phyloP scores from a whole-genome alignment of 1,284 basidiomycete species.

The Termitomyces sp. region DNA sequence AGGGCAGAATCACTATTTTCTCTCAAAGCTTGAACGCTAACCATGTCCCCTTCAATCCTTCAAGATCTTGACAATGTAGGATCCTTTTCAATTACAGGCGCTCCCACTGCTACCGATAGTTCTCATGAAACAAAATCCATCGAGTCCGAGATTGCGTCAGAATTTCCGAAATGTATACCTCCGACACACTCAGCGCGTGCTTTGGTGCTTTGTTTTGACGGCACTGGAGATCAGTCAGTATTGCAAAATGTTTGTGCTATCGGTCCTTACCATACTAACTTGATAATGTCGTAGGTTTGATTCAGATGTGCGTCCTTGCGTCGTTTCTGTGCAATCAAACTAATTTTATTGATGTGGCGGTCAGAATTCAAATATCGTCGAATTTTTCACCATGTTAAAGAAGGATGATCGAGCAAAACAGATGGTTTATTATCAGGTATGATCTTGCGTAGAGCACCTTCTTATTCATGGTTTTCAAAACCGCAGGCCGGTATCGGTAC shows the following conservation, averaged over 20 bases:
- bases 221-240: conserved; percentile 38
- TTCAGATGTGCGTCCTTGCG: conserved; percentile 25
- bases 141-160: neutral
- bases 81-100: neutral
- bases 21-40: neutral
- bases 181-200: conserved; percentile 25
- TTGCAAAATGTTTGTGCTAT: neutral
- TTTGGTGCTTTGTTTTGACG: conserved; percentile 49
- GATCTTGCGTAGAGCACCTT: neutral
- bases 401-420: conserved; percentile 38
- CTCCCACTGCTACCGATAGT: neutral
- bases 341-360: neutral
- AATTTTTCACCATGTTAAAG: conserved; percentile 36
- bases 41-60: neutral
- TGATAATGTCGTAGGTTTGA: conserved; percentile 26
- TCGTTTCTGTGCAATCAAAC: neutral
- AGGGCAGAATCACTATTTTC: neutral
- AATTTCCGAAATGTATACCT: conserved; percentile 14
- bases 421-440: conserved; percentile 43
- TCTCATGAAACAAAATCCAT: conserved; percentile 1
- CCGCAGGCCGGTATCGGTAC: conserved; percentile 47
- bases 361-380: conserved; percentile 40
- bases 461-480: neutral
- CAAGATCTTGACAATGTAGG: neutral
- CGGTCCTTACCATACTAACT: neutral